Evolutionary conservation across 345 rosid species (phyloP).

Genomic region (rapeseed (Brassica napus)): DNA sequence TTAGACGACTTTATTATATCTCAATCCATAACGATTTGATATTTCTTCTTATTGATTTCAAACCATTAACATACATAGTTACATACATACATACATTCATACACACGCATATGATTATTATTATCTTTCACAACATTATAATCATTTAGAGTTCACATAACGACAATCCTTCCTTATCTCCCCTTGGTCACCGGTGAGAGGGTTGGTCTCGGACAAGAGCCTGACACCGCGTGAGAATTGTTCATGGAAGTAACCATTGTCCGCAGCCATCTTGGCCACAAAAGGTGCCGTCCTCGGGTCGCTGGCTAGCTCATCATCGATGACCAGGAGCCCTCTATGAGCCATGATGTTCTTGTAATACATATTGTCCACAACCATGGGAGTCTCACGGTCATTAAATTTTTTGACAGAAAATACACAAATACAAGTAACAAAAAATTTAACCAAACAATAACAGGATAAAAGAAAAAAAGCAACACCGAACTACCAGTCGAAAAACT

Average conservation of each 20-base stretch:
- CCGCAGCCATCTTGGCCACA: slow-evolving; percentile 71
- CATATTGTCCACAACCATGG: slow-evolving; percentile 76
- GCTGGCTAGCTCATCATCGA: slow-evolving; percentile 67
- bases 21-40: neutral
- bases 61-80: neutral
- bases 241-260: slow-evolving; percentile 66
- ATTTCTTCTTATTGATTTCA: neutral
- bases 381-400: slow-evolving; percentile 74
- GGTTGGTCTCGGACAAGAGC: slow-evolving; percentile 72
- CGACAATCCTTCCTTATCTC: slow-evolving; percentile 85
- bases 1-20: neutral
- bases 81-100: neutral
- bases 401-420: too few species aligned
- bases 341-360: slow-evolving; percentile 67
- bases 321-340: slow-evolving; percentile 61
- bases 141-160: slow-evolving; percentile 45
- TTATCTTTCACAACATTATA: slow-evolving; percentile 2
- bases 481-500: too few species aligned
- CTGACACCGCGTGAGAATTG: slow-evolving; percentile 63
- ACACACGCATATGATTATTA: slow-evolving; percentile 13
- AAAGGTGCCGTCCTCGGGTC: slow-evolving; percentile 61
- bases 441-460: too few species aligned
- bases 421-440: too few species aligned
- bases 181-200: slow-evolving; percentile 65
- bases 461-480: too few species aligned